Evolutionary conservation across 192 early-diverging fungal species (phyloP).

Genomic region (Lunasporangiospora selenospora): DNA sequence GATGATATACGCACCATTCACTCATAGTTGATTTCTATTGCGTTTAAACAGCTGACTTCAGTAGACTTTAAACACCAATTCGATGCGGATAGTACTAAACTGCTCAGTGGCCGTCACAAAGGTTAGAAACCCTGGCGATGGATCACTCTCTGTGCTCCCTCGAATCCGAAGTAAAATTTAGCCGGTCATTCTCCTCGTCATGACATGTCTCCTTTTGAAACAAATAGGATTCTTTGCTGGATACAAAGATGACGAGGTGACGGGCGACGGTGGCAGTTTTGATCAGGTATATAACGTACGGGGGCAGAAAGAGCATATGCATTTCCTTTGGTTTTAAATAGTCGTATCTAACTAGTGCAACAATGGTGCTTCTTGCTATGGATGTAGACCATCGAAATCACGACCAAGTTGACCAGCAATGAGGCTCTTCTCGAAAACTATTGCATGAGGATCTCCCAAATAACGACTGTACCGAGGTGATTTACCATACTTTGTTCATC

Average conservation of each 20-base stretch:
- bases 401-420: conserved; percentile 1
- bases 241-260: background rate
- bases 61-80: background rate
- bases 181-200: too few relatives aligned
- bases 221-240: background rate
- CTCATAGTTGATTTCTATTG: conserved; percentile 2
- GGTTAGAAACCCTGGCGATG: too few relatives aligned
- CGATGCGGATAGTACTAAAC: background rate
- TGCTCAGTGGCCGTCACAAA: too few relatives aligned
- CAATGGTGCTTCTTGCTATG: background rate
- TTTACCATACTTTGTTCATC: too few relatives aligned
- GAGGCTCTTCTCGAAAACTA: conserved; percentile 1
- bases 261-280: background rate
- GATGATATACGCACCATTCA: background rate
- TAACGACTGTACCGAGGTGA: too few relatives aligned
- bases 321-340: too few relatives aligned
- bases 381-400: background rate
- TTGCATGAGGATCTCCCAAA: background rate
- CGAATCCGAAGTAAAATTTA: too few relatives aligned
- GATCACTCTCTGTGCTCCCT: too few relatives aligned
- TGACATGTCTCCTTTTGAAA: background rate
- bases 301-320: too few relatives aligned
- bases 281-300: too few relatives aligned
- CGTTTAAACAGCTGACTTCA: conserved; percentile 1
- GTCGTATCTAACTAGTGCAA: too few relatives aligned